phyloP scores from a whole-genome alignment of 75 land plant species.

The Cupressus sempervirens region DNA sequence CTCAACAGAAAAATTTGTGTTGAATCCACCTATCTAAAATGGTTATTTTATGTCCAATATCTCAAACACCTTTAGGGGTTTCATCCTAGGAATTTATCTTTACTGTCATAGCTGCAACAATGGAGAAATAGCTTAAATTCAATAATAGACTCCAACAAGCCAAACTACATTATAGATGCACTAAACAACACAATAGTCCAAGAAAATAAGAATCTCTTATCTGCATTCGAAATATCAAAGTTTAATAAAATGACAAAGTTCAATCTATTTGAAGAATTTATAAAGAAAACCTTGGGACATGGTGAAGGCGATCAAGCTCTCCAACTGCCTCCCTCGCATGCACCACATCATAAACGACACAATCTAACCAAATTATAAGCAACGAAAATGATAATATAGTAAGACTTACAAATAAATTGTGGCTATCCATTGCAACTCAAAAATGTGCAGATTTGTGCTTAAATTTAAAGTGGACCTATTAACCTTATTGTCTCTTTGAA shows the following conservation, averaged over 20 bases:
- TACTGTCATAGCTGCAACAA: too few relatives aligned
- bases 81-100: too few relatives aligned
- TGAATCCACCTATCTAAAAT: too few relatives aligned
- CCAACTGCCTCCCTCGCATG: neutral
- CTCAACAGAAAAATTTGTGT: too few relatives aligned
- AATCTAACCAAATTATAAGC: too few relatives aligned
- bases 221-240: neutral
- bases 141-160: too few relatives aligned
- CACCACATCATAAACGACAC: too few relatives aligned
- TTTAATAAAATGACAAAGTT: neutral
- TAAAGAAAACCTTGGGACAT: conserved; percentile 4
- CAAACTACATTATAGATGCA: neutral
- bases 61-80: too few relatives aligned
- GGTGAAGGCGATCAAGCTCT: conserved; percentile 8
- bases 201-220: neutral
- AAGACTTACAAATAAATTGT: too few relatives aligned
- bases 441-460: too few relatives aligned
- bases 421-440: neutral
- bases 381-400: neutral
- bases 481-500: conserved; percentile 95
- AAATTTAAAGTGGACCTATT: conserved; percentile 27
- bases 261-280: neutral
- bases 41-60: too few relatives aligned
- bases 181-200: neutral
- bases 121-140: too few relatives aligned